Base-by-base conservation (phyloP, 352 stramenopile species). In the Phytophthora idaei region DNA sequence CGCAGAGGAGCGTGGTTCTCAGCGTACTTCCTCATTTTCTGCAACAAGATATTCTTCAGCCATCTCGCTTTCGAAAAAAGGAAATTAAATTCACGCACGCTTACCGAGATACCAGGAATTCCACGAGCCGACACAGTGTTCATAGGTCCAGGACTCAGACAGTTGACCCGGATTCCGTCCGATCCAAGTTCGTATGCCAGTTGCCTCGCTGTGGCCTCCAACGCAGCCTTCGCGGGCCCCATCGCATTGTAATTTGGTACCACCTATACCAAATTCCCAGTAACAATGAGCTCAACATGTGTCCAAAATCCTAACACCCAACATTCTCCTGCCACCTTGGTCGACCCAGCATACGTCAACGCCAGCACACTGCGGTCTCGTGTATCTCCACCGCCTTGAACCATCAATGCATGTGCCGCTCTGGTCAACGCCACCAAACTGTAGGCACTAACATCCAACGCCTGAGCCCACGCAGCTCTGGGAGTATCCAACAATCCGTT, bases 181-280 rank as follows among this genome's bases (percentile, higher is more conserved):
- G 72, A 67, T 11, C 87, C 85, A 2, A 97, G 72, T 44, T 98
- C 93, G 32, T 83, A 77, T 21, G 93, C 93, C 4, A 98, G 71
- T 32, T 92, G 87, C 28, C 92, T 76, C 21, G 91, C 74, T 12
- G 84, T 90, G 5, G 88, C 85, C 62, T 98, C 93, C 5, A 98
- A 77, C 7, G 89, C 87, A 32, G 91, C 93, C 61, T 98, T 98
- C 15, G 89, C 90, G 5, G 91, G 91, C 5, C 93, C 93, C 93
- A 98, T 98, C 15, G 94, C 74, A 62, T 96, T 94, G 77, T 98
- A 98, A 50, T 85, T 92, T 11, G 88, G 91, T 41, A 98, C 81
- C 37, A 95, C 89, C 67, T 74, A 14, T n/a, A 29, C 14, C 65
- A 90, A 57, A 32, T 56, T 10, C 21, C n/a, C 34, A 45, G 36